A percentile compares a stretch with the other conserved stretches of the same genome.
phyloP scores from a whole-genome alignment of 148 eudicot species.

The Vaccinium myrtillus region DNA sequence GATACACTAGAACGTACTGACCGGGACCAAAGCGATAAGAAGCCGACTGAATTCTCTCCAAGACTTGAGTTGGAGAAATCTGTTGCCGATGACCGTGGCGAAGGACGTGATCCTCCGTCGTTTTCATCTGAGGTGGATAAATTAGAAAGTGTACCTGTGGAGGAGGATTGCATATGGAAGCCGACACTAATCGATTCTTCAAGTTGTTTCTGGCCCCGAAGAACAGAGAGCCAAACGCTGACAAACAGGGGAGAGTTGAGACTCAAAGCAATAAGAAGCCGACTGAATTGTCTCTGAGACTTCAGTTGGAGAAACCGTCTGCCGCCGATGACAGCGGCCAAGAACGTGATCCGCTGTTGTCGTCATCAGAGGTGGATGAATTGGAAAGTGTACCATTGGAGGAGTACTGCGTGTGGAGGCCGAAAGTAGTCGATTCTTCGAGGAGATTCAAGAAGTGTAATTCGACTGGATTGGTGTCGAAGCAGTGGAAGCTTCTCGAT shows the following conservation, averaged over 20 bases:
- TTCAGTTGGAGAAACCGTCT: no score
- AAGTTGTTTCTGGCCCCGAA: slow-evolving; percentile 34
- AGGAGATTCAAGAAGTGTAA: slow-evolving; percentile 42
- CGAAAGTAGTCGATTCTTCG: slow-evolving; percentile 31
- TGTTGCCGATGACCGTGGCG: background rate
- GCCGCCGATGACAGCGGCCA: no score
- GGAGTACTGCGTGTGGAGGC: slow-evolving; percentile 50
- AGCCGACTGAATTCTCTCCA: background rate
- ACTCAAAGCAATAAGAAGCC: no score
- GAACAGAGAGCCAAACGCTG: slow-evolving; percentile 15
- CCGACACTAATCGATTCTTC: slow-evolving; percentile 33
- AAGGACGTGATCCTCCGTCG: no score
- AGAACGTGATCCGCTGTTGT: no score
- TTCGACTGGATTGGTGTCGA: slow-evolving; percentile 48
- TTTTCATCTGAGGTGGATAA: slow-evolving; percentile 25
- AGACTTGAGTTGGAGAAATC: slow-evolving; percentile 29
- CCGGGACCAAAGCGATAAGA: background rate
- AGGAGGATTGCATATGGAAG: slow-evolving; percentile 46
- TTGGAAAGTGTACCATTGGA: slow-evolving; percentile 32
- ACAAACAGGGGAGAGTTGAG: slow-evolving; percentile 5
- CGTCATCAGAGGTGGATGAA: slow-evolving; percentile 25
- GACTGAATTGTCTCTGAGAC: no score
- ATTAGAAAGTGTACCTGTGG: slow-evolving; percentile 30
- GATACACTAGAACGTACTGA: background rate
- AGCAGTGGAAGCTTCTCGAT: slow-evolving; percentile 39